Conservation (phyloP, 2,329 filamentous ascomycete genomes). For the Trichocomaceae sp. region DNA sequence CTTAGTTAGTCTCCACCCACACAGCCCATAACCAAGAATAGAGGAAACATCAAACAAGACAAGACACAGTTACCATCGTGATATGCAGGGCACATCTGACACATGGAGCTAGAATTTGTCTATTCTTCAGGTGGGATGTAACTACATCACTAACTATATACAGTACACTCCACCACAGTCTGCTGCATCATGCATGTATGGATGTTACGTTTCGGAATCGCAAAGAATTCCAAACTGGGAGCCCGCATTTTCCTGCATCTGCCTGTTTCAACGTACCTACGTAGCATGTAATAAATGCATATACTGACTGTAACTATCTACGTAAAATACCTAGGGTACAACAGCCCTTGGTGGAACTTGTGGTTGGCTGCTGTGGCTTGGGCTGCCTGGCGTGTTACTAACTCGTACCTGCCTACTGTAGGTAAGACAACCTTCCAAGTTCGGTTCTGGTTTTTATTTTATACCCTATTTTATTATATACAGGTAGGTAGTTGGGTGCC, state of each 20-base stretch:
- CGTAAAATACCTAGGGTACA: background rate
- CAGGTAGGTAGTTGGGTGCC: background rate
- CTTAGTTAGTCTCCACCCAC: background rate
- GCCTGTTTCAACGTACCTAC: background rate
- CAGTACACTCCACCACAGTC: too few relatives aligned
- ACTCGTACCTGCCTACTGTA: background rate
- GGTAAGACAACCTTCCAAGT: background rate
- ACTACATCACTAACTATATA: too few relatives aligned
- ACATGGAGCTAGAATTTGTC: background rate
- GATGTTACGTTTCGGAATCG: background rate
- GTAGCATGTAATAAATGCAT: too few relatives aligned
- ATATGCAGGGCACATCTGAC: background rate
- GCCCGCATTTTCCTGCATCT: background rate
- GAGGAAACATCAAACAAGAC: background rate
- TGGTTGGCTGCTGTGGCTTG: background rate
- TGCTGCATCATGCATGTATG: background rate
- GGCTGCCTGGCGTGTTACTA: background rate
- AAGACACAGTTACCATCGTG: background rate
- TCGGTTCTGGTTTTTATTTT: background rate
- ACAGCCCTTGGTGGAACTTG: background rate
- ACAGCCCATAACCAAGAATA: background rate
- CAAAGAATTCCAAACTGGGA: background rate
- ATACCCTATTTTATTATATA: background rate
- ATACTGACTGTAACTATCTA: background rate
- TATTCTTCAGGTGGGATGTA: background rate